phyloP scores from a whole-genome alignment of 345 rosid species.

The Camelina sativa region DNA sequence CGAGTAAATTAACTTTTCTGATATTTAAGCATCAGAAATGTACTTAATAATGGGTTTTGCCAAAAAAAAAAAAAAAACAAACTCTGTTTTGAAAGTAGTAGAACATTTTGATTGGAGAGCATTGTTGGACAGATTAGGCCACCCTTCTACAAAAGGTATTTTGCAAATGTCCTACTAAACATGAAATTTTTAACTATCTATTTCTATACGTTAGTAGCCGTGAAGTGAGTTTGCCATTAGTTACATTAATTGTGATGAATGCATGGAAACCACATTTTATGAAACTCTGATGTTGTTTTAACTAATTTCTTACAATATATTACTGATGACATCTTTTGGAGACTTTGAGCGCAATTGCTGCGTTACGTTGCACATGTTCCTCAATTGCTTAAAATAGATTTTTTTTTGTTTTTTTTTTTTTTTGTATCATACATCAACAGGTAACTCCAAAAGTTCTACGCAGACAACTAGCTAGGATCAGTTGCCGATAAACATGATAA shows the following conservation, averaged over 20 bases:
- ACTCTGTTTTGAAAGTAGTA: neutral
- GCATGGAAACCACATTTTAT: neutral
- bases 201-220: neutral
- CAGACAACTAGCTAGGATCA: neutral
- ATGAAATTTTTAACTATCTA: no score
- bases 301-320: neutral
- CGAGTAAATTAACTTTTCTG: neutral
- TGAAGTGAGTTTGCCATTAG: neutral
- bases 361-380: neutral
- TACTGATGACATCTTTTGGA: neutral
- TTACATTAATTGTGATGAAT: neutral
- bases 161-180: no score
- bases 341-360: neutral
- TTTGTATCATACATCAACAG: neutral
- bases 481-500: neutral
- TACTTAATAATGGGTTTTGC: no score
- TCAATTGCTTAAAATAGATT: neutral
- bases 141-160: no score
- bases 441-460: neutral
- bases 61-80: no score
- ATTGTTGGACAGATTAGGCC: neutral
- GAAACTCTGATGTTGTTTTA: neutral
- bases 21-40: no score
- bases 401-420: neutral
- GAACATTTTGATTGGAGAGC: neutral